Percentiles rank a stretch among this genome's conserved stretches.
Evolutionary conservation across 2,329 filamentous ascomycete genomes (phyloP).

Genomic region (Macrophomina pseudophaseolina): DNA sequence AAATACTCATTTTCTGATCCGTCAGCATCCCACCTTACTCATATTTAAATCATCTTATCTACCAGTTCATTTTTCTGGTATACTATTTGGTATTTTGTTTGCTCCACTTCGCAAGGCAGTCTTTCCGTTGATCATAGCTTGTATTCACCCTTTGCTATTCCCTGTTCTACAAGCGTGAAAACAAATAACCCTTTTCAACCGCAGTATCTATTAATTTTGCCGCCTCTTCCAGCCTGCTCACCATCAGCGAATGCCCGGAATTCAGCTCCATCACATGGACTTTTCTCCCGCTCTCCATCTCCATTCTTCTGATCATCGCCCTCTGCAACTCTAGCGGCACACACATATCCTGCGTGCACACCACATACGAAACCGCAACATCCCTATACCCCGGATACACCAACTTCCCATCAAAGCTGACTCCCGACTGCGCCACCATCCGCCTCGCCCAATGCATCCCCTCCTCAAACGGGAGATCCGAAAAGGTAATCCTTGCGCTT

Average conservation of each 20-base stretch:
- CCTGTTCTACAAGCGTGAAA: too few species aligned
- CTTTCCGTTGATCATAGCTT: too few species aligned
- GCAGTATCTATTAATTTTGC: conserved; percentile 34
- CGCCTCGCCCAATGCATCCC: conserved; percentile 29
- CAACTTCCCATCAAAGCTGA: conserved; percentile 42
- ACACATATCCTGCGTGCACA: conserved; percentile 45
- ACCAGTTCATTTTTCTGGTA: too few species aligned
- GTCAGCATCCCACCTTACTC: too few species aligned
- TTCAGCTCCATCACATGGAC: conserved; percentile 47
- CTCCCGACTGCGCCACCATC: conserved; percentile 40
- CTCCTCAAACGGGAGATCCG: conserved; percentile 30
- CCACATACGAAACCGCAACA: conserved; percentile 47
- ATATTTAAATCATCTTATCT: too few species aligned
- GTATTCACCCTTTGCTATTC: too few species aligned
- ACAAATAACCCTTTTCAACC: background rate
- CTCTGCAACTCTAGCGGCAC: conserved; percentile 42
- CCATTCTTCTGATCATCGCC: conserved; percentile 42
- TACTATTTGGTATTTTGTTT: too few species aligned
- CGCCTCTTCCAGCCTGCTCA: conserved; percentile 35
- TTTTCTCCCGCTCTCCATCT: conserved; percentile 42
- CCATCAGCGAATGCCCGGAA: conserved; percentile 42
- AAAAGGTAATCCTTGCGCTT: conserved; percentile 31
- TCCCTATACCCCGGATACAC: conserved; percentile 50
- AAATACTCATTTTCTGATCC: background rate
- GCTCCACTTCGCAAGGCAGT: too few species aligned